Conservation (phyloP, 352 stramenopile species). For the Globisporangium alternatum region DNA sequence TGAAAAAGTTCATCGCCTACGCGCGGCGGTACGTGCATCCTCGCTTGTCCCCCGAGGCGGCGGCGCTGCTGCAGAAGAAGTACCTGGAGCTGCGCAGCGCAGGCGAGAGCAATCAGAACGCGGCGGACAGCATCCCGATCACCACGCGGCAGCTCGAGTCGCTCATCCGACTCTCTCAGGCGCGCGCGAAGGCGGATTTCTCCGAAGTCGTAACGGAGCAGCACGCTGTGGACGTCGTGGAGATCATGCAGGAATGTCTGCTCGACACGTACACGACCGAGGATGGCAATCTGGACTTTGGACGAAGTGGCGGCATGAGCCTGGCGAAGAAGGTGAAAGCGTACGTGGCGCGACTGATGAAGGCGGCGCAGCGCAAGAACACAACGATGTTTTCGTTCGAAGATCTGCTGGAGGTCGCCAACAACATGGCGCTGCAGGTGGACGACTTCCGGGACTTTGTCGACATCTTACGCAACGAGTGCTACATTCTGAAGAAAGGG, state of each 20-base stretch:
- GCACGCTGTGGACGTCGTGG: slow-evolving; percentile 96
- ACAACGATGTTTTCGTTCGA: slow-evolving; percentile 73
- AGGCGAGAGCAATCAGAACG: slow-evolving; percentile 40
- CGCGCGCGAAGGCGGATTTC: slow-evolving; percentile 94
- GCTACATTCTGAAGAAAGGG: slow-evolving; percentile 83
- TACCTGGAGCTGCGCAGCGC: slow-evolving; percentile 87
- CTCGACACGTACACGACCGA: slow-evolving; percentile 90
- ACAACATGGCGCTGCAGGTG: slow-evolving; percentile 71
- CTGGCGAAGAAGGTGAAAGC: slow-evolving; percentile 76
- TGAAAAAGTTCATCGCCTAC: slow-evolving; percentile 98
- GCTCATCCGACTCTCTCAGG: slow-evolving; percentile 88
- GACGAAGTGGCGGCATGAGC: slow-evolving; percentile 64
- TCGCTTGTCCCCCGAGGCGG: slow-evolving; percentile 56
- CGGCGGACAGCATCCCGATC: slow-evolving; percentile 74
- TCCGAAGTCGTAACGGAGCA: slow-evolving; percentile 90
- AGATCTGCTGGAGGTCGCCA: slow-evolving; percentile 66
- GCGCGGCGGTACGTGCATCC: slow-evolving; percentile 94
- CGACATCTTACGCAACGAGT: slow-evolving; percentile 85
- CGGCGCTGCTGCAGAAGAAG: slow-evolving; percentile 77
- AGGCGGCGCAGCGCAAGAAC: slow-evolving; percentile 52
- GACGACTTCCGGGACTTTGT: slow-evolving; percentile 84
- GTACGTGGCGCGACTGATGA: slow-evolving; percentile 78
- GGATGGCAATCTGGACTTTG: slow-evolving; percentile 85
- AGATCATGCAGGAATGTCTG: slow-evolving; percentile 94
- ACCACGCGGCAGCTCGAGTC: slow-evolving; percentile 97